Percentiles rank a stretch among this genome's conserved stretches.
Evolutionary conservation across 2,329 filamentous ascomycete species (phyloP).

Genomic region (Lasiodiplodia sp.): DNA sequence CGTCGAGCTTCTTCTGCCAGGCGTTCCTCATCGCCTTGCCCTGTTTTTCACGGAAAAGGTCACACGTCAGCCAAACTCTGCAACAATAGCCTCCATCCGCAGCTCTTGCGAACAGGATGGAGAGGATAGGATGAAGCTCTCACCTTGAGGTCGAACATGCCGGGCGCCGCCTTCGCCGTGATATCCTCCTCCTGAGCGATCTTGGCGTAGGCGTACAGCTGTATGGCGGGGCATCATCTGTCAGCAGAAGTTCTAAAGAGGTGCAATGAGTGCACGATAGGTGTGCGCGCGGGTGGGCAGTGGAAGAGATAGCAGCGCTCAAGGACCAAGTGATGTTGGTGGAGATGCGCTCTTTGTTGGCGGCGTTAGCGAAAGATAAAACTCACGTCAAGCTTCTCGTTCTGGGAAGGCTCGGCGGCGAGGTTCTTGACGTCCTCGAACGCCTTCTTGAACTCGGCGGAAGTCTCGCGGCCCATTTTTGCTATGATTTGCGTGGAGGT

Average conservation of each 20-base stretch:
- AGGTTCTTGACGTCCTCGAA: slow-evolving; percentile 43
- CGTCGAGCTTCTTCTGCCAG: slow-evolving; percentile 76
- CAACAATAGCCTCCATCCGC: background rate
- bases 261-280: background rate
- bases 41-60: slow-evolving; percentile 50
- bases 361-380: background rate
- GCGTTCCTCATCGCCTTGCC: slow-evolving; percentile 81
- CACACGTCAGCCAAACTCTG: slow-evolving; percentile 8
- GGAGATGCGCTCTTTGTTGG: slow-evolving; percentile 6
- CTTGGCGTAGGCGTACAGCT: slow-evolving; percentile 63
- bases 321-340: background rate
- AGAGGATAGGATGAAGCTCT: background rate
- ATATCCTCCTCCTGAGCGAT: slow-evolving; percentile 49
- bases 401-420: slow-evolving; percentile 41
- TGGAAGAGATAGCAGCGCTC: background rate
- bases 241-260: background rate
- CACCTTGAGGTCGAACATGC: slow-evolving; percentile 76
- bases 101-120: background rate
- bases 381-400: slow-evolving; percentile 59
- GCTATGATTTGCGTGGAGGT: background rate
- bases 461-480: slow-evolving; percentile 28
- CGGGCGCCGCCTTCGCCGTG: slow-evolving; percentile 56
- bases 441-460: slow-evolving; percentile 41
- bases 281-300: background rate
- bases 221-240: slow-evolving; percentile 11